Evolutionary conservation across 345 rosid genomes (phyloP), one percentile per base, ranked within the genome.

Genomic region (Punica granatum): DNA sequence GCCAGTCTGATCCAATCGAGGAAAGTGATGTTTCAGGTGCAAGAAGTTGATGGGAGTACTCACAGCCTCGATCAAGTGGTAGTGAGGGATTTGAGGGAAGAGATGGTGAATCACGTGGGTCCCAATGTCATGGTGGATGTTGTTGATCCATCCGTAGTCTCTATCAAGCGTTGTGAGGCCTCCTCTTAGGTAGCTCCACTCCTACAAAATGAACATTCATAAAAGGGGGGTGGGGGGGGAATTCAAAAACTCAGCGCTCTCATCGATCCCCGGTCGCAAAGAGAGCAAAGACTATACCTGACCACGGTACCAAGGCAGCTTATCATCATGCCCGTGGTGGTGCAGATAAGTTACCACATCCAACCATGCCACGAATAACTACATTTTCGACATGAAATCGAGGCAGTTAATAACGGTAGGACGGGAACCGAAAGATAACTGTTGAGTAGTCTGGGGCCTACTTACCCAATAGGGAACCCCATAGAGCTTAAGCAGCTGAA

Each of bases 51-150:
- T n/a, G 6, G 53, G 64, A 26, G 60, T 56, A 72, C 85, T 82
- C 58, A 92, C 98, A 6, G 98, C 98, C 84, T 92, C 98, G 25
- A 88, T 68, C 66, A 92, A 82, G 78, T 90, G 90, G 60, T 92
- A 92, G 75, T 92, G 98, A 34, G 98, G 98, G 83, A 92, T 92
- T 74, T 92, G 98, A 14, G 98, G 98, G 84, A 92, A 92, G 60
- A 90, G 89, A 70, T 92, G 97, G 72, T 92, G 98, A 51, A 92
- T 76, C 64, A 92, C 98, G 79, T 92, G 98, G 28, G 98, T 92
- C 60, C 98, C 98, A 32, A 92, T 92, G 63, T 92, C 98, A 59
- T 92, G 98, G 80, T 92, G 98, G 76, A 92, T 84, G 84, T 85
- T 86, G 66, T 92, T 92, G 76, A 92, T 80, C 81, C 83, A 60